Evolutionary conservation across 2,329 filamentous ascomycete genomes (phyloP).

Genomic region (Fusarium caatingaense): DNA sequence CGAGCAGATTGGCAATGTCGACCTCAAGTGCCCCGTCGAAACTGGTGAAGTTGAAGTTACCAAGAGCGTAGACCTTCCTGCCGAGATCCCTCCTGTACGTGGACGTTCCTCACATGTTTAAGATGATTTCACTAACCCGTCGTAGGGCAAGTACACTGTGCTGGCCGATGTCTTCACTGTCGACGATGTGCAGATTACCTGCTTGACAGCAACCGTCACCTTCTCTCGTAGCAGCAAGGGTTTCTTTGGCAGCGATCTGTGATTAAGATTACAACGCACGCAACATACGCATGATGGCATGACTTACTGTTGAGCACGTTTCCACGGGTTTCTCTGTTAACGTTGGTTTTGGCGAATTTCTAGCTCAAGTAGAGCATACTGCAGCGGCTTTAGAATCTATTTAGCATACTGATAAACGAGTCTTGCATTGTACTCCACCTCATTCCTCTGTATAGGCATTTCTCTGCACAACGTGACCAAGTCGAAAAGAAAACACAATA

Average conservation of each 20-base stretch:
- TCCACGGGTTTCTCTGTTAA: constrained; percentile 26
- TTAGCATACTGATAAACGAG: constrained; percentile 34
- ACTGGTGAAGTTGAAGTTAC: constrained; percentile 77
- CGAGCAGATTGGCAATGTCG: constrained; percentile 88
- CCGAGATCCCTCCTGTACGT: constrained; percentile 88
- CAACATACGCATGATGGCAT: constrained; percentile 24
- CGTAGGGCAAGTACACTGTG: constrained; percentile 88
- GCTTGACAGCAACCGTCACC: constrained; percentile 78
- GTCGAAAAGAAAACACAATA: constrained; percentile 19
- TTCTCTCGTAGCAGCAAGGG: constrained; percentile 61
- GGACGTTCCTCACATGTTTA: background rate
- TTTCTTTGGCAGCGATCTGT: constrained; percentile 58
- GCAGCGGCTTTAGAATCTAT: constrained; percentile 43
- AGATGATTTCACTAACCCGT: constrained; percentile 36
- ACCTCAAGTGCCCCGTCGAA: constrained; percentile 88
- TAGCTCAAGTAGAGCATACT: constrained; percentile 36
- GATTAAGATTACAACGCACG: constrained; percentile 34
- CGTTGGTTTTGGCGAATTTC: constrained; percentile 39
- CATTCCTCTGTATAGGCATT: constrained; percentile 7
- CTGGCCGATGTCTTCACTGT: constrained; percentile 84
- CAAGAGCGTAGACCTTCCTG: constrained; percentile 87
- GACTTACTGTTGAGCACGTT: constrained; percentile 34
- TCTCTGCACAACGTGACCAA: constrained; percentile 4
- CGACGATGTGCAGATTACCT: constrained; percentile 82
- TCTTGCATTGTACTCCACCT: constrained; percentile 23